Evolutionary conservation across 2,329 filamentous ascomycete genomes (phyloP), one percentile per base, ranked within the genome.

Genomic region (Simplicillium aogashimaense): DNA sequence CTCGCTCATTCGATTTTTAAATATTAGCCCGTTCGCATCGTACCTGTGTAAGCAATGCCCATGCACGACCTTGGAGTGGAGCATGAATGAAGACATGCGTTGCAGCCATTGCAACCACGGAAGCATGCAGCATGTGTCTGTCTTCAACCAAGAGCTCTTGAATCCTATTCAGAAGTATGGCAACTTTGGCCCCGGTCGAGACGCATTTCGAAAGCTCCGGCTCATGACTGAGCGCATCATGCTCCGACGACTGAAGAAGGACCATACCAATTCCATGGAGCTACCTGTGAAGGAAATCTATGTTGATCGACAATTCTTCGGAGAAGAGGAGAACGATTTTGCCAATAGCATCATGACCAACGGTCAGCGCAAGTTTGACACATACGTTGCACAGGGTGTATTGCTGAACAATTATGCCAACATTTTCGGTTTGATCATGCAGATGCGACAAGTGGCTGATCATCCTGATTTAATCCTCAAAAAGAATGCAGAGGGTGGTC

Each of bases 381-480:
- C 89, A 0, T 98, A 97, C 50, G 92, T 97, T 30, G 83, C 87
- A 14, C 86, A 88, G 47, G 89, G 88, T 66, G 90, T 97, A 15
- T 78, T 98, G 61, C 74, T 98, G 45, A 88, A 97, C 69, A 95
- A 95, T 57, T 97, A 97, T 51, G 92, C 92, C 66, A 98, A 98
- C 59, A 97, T 98, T 48, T 98, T 98, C 53, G 90, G 89, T 55
- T 74, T 98, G 41, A 95, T 98, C 55, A 97, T 97, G 87, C 89
- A 95, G 61, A 97, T 98, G 90, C 83, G 92, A 41, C 92, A 98
- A 65, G 86, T 95, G 18, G 88, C 92, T 7, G 92, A 98, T 50
- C 92, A 98, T 56, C 92, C 92, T 0, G 92, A 98, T 63, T 64
- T 98, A 29, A 84, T 98, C 37, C 64, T 97, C 45, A 94, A 90